These are phyloP conservation scores for Phoma sp. DNA, from an alignment of 2,329 filamentous ascomycete species.

Conservation along the genomic window DNA sequence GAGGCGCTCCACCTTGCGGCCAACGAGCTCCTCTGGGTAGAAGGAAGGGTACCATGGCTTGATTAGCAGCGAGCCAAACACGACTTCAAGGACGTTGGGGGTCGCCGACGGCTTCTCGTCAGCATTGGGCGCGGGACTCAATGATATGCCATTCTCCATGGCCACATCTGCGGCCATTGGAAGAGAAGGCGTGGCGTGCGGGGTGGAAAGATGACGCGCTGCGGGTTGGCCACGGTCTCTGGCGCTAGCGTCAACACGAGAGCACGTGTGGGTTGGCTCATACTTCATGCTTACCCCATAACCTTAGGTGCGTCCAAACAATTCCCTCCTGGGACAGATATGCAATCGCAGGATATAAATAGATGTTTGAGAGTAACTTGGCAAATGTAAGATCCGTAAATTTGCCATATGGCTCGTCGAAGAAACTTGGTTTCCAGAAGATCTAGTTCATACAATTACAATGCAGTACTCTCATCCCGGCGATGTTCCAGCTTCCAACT, in stretches of 20 bases:
- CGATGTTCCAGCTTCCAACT: slow-evolving; percentile 4
- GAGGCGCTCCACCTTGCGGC: slow-evolving; percentile 60
- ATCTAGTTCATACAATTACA: too few relatives aligned
- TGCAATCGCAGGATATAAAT: too few relatives aligned
- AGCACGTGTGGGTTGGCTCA: too few relatives aligned
- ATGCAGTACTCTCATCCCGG: too few relatives aligned
- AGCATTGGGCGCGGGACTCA: slow-evolving; percentile 6
- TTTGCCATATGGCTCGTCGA: too few relatives aligned
- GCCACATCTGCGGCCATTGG: slow-evolving; percentile 18
- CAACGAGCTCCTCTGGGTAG: slow-evolving; percentile 72
- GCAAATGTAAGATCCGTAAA: too few relatives aligned
- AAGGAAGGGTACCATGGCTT: slow-evolving; percentile 93
- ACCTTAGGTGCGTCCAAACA: too few relatives aligned
- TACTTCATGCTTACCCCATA: too few relatives aligned
- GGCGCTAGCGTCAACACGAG: slow-evolving; percentile 10
- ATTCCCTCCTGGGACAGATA: too few relatives aligned
- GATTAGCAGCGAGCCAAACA: slow-evolving; percentile 84
- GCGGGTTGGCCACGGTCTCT: background rate
- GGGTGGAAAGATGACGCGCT: slow-evolving; percentile 12
- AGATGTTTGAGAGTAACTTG: too few relatives aligned
- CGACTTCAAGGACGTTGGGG: slow-evolving; percentile 85
- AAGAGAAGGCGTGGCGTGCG: slow-evolving; percentile 2
- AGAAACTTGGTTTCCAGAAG: too few relatives aligned
- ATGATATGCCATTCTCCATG: slow-evolving; percentile 16
- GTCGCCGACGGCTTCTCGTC: slow-evolving; percentile 26